These are phyloP conservation scores for Colletotrichum theobromicola DNA, from an alignment of 2,329 filamentous ascomycete species.

Conservation along the genomic window DNA sequence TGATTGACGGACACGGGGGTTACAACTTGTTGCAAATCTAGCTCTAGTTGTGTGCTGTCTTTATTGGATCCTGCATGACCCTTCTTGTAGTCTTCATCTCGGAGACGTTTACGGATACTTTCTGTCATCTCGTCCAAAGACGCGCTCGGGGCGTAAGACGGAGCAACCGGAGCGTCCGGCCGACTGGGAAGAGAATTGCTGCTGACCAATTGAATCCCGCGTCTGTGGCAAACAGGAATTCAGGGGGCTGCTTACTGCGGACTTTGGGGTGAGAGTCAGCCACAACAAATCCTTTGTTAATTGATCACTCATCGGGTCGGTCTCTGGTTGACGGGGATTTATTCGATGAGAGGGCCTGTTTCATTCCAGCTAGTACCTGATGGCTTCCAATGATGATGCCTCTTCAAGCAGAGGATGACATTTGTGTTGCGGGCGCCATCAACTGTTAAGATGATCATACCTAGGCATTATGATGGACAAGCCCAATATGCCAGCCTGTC, in stretches of 20 bases:
- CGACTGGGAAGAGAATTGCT: background rate
- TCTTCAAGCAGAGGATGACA: too few relatives aligned
- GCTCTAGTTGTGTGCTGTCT: background rate
- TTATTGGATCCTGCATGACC: background rate
- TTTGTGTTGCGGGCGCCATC: too few relatives aligned
- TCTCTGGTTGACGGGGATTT: background rate
- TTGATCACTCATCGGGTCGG: background rate
- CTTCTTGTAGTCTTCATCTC: background rate
- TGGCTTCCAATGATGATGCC: rapidly evolving
- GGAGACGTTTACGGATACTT: background rate
- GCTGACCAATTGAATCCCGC: background rate
- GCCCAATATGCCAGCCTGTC: background rate
- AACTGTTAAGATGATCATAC: too few relatives aligned
- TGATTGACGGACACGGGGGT: background rate
- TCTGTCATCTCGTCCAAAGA: background rate
- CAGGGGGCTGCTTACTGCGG: background rate
- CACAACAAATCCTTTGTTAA: background rate
- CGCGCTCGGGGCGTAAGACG: background rate
- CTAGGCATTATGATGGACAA: too few relatives aligned
- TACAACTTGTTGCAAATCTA: background rate
- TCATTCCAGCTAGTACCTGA: rapidly evolving
- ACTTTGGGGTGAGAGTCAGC: background rate
- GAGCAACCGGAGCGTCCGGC: background rate
- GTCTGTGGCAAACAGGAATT: background rate
- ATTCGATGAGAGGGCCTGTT: background rate